Evolutionary conservation across 306 rosid genomes (phyloP), one percentile per base, ranked within the genome.

Genomic region (Dryas octopetala): DNA sequence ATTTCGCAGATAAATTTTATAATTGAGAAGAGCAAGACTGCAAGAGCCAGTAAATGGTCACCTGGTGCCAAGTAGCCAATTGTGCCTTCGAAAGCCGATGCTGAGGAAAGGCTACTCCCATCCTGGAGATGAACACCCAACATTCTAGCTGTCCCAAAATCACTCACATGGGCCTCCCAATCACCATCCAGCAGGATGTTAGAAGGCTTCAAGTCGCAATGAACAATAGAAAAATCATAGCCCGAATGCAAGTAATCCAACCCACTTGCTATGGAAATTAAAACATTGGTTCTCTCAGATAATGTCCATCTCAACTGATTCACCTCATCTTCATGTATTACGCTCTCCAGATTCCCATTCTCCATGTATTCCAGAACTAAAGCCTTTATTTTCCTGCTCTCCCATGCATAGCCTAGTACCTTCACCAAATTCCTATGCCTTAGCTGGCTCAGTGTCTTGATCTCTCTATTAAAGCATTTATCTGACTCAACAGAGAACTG

Each of bases 21-120:
- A 48, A 41, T 40, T 50, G 68, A 17, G 78, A 64, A 41, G 38
- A 71, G 32, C 32, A 28, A 28, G 32, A 28, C 19, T 19, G 19
- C 19, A 19, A 19, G 19, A 19, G 74, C 16, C 46, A 67, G 60
- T 23, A 13, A 70, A 53, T 14, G 19, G 66, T 58, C 88, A 91
- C 98, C 98, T 89, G 98, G 97, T 62, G 98, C 97, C 80, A 91
- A 58, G 84, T 89, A 93, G 70, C 98, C 98, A 53, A 93, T 71
- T 12, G 97, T 93, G 85, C 97, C 98, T 71, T 82, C 81, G 46
- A 93, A 86, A 73, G 82, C 93, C 62, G 83, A 67, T 67, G 98
- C 77, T 47, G 96, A 83, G 71, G 93, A 87, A 73, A 88, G 69
- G 75, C 84, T 74, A 51, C 70, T 76, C 46, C 86, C 88, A 50